Base-by-base conservation (phyloP, 2,329 filamentous ascomycete genomes). In the Chaetomium globosum region DNA sequence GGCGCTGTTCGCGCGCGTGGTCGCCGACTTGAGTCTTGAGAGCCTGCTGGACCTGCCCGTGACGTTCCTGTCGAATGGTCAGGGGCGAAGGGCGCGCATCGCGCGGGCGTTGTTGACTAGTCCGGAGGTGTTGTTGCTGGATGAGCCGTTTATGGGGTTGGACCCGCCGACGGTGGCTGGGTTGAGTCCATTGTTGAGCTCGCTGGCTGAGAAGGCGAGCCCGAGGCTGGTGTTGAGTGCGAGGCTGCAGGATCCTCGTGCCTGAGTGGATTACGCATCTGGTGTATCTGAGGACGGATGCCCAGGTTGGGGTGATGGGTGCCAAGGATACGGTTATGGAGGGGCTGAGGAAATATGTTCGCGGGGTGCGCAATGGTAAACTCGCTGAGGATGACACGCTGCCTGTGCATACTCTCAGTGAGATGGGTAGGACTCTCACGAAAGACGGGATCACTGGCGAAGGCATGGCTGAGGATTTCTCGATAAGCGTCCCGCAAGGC, bases 81-180 rank as follows among this genome's bases (percentile, higher is more conserved):
- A 99, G 77, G 94, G 91, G 7, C 83, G 94, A 68, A 82, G 95
- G 62, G 91, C 94, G 8, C 87, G 92, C 67, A 97, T 99, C 70
- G 95, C 93, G 1, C 91, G 92, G 71, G 93, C 93, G 0, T 78
- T 99, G 59, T 81, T 98, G 65, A 87, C 82, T 7, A 84, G 84
- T 60, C 95, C 95, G 0, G 90, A 96, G 76, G 83, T 97, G 12
- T 75, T 99, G 67, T 81, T 98, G 60, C 81, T 97, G 2, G 95
- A 99, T 77, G 94, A 97, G 72, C 94, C 95, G 1, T 97, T 97
- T 74, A 96, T 97, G 91, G 94, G 95, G 0, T 81, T 99, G 19
- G 95, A 98, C 76, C 95, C 94, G 16, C 89, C 88, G 6, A 96
- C 93, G 0, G 85, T 91, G 13, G 82, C 84, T 13, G 85, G 85